Percentiles rank a stretch among this genome's conserved stretches.
Evolutionary conservation across 441 rosid species (phyloP).

Genomic region (Populus hybrid): DNA sequence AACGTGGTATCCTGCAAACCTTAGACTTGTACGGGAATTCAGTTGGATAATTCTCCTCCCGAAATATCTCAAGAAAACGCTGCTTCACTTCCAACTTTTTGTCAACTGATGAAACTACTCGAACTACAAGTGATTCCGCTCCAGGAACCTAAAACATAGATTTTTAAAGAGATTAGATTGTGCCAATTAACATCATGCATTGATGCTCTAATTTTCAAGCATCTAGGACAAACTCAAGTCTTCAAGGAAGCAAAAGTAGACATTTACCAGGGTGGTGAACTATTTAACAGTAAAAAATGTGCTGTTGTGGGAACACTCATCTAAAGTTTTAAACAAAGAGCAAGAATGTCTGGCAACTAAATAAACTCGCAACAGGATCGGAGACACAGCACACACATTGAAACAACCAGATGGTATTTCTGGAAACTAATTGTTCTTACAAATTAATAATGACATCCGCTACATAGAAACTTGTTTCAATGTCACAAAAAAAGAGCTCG

Average conservation of each 20-base stretch:
- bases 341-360: not conserved
- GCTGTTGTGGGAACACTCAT: not conserved
- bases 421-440: not conserved
- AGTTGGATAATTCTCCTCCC: slow-evolving; percentile 84
- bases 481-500: not conserved
- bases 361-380: not conserved
- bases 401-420: not conserved
- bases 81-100: slow-evolving; percentile 97
- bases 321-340: not conserved
- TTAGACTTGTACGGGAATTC: slow-evolving; percentile 97
- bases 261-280: not conserved
- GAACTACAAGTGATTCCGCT: slow-evolving; percentile 90
- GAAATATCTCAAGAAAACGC: slow-evolving; percentile 92
- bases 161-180: not conserved
- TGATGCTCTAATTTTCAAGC: not conserved
- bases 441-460: not conserved
- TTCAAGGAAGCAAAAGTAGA: not conserved
- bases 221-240: not conserved
- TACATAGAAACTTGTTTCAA: not conserved
- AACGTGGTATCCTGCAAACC: slow-evolving; percentile 33
- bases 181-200: not conserved
- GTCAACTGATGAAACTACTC: slow-evolving; percentile 99
- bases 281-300: not conserved
- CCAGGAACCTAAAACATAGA: slow-evolving; percentile 60
- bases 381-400: not conserved